Percentiles rank a stretch among this genome's conserved stretches.
Evolutionary conservation across 2,329 filamentous ascomycete species (phyloP).

Genomic region (Neonectria coccinea): DNA sequence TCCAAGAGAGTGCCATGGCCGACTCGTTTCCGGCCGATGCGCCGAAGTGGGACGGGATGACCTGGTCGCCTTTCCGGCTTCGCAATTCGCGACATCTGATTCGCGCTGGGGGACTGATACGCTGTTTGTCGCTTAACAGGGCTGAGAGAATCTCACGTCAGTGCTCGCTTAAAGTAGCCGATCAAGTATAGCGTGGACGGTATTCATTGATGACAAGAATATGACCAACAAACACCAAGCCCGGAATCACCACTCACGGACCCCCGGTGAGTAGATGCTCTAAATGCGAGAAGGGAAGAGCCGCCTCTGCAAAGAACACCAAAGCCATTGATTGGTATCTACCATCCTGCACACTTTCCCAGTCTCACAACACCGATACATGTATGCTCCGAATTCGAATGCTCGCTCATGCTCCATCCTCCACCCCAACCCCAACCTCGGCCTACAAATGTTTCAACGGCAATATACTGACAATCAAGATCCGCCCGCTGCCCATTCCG

Average conservation of each 20-base stretch:
- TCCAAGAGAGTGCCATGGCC: not conserved
- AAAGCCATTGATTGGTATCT: slow-evolving; percentile 24
- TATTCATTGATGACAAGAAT: not conserved
- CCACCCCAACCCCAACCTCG: slow-evolving; percentile 2
- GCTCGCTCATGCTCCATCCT: slow-evolving; percentile 24
- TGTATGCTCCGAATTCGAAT: slow-evolving; percentile 24
- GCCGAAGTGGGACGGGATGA: not conserved
- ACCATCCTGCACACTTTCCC: slow-evolving; percentile 5
- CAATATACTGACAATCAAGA: slow-evolving; percentile 11
- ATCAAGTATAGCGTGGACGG: not conserved
- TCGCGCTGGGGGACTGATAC: slow-evolving; percentile 1
- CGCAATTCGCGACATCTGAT: slow-evolving; percentile 13
- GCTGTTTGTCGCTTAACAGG: not conserved
- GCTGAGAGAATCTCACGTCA: slow-evolving; percentile 21
- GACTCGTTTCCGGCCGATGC: not conserved
- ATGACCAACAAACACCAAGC: not conserved
- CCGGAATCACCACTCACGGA: not conserved
- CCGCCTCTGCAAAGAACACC: not conserved
- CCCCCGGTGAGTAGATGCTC: not conserved
- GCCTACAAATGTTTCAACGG: slow-evolving; percentile 3
- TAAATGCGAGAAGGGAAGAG: not conserved
- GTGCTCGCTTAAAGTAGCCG: not conserved
- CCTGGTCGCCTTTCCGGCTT: not conserved
- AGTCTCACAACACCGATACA: slow-evolving; percentile 18
- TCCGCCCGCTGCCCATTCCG: slow-evolving; percentile 15